Evolutionary conservation across 2,329 filamentous ascomycete species (phyloP).

Genomic region (Diplodia corticola): DNA sequence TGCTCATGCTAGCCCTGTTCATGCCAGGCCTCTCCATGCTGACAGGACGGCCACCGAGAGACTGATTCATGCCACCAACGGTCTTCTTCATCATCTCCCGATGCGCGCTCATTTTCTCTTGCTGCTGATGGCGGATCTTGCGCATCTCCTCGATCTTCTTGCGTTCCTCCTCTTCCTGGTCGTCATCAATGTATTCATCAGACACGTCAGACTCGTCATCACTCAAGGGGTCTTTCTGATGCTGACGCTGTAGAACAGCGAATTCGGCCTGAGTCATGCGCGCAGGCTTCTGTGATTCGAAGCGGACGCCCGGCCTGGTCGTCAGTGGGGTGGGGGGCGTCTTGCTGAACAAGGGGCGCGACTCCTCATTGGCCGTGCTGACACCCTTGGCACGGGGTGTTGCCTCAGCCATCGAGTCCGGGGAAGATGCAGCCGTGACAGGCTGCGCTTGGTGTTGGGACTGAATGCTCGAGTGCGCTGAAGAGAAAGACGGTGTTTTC

Average conservation of each 20-base stretch:
- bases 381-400: conserved; percentile 16
- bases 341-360: conserved; percentile 17
- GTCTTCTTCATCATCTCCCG: conserved; percentile 23
- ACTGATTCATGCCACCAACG: conserved; percentile 18
- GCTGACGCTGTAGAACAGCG: conserved; percentile 13
- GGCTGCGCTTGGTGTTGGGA: conserved; percentile 16
- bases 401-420: conserved; percentile 10
- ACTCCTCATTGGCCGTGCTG: conserved; percentile 9
- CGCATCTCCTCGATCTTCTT: conserved; percentile 23
- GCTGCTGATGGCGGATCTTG: conserved; percentile 16
- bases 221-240: conserved; percentile 4
- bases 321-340: background rate
- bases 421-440: conserved; percentile 11
- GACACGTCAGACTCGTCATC: conserved; percentile 14
- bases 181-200: conserved; percentile 23
- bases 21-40: conserved; percentile 17
- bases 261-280: conserved; percentile 23
- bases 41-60: conserved; percentile 3
- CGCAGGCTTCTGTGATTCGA: conserved; percentile 13
- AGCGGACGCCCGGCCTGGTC: conserved; percentile 1
- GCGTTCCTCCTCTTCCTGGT: conserved; percentile 22
- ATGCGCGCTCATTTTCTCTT: conserved; percentile 20
- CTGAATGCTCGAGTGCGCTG: conserved; percentile 13
- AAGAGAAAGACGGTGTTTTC: conserved; percentile 20
- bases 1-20: conserved; percentile 11